Percentiles rank a stretch among this genome's conserved stretches.
These are phyloP conservation scores for Wickerhamiella infanticola DNA, from an alignment of 1,139 yeast genomes.

Conservation along the genomic window DNA sequence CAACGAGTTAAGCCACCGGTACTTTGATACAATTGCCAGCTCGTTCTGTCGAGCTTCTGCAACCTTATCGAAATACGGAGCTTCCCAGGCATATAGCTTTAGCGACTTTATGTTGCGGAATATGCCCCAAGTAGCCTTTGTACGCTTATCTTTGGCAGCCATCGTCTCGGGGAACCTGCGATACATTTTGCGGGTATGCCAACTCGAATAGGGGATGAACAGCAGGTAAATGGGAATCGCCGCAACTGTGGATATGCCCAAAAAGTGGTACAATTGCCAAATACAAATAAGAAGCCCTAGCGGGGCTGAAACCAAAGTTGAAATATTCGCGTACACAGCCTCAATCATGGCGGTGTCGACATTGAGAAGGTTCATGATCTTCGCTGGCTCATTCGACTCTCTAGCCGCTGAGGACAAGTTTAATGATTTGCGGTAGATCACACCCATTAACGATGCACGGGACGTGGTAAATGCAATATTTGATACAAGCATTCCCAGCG, in stretches of 20 bases:
- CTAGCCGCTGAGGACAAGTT: constrained; percentile 41
- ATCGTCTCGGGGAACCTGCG: constrained; percentile 45
- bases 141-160: constrained; percentile 43
- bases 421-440: constrained; percentile 43
- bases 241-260: constrained; percentile 48
- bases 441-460: constrained; percentile 12
- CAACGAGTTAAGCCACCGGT: constrained; percentile 39
- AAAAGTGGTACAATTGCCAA: constrained; percentile 36
- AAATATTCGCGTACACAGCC: constrained; percentile 16
- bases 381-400: constrained; percentile 47
- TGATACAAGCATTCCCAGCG: constrained; percentile 2
- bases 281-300: constrained; percentile 11
- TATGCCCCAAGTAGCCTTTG: constrained; percentile 48
- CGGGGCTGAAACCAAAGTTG: constrained; percentile 14
- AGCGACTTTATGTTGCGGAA: constrained; percentile 50
- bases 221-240: constrained; percentile 37
- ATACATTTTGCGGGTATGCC: constrained; percentile 35
- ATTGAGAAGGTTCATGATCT: constrained; percentile 62
- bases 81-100: constrained; percentile 64
- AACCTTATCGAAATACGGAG: constrained; percentile 38
- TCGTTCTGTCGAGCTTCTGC: constrained; percentile 62
- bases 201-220: constrained; percentile 40
- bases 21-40: constrained; percentile 57
- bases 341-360: constrained; percentile 59
- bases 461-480: constrained; percentile 8